Base-by-base conservation (phyloP, 305 asterid species). In the Plantago coronopus region DNA sequence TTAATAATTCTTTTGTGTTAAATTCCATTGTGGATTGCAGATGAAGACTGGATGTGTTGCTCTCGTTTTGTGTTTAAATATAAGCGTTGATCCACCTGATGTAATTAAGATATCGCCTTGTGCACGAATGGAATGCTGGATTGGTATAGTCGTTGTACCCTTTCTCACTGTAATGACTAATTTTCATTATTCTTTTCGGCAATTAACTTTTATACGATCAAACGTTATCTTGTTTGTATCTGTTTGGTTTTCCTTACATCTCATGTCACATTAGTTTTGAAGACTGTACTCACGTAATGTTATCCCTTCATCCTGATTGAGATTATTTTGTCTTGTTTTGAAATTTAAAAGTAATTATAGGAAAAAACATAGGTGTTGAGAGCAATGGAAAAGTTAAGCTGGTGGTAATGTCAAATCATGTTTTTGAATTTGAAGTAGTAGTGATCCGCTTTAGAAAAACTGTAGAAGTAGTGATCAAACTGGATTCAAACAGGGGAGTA, bases 121-220 rank as follows among this genome's bases (percentile, higher is more conserved):
- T 82, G 97, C 99, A 48, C 87, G 99, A 61, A 85, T 93, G 95
- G 99, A 93, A 73, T 93, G 97, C 81, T 93, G 97, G 99, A 90
- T 89, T 50, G 99, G 99, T 93, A 80, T 69, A 63, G 48, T 64
- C 71, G 45, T 64, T 59, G 55, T 61, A 62, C 60, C 59, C 66
- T 64, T 49, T 59, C 23, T 77, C 46, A 67, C 47, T 13, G 42
- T 66, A 42, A 53, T 43, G 57, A 40, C 47, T 54, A 5, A 22
- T 54, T 69, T 63, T 8, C 42, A 34, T 3, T 10, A 13, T 34
- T 34, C 45, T 66, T 18, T 72, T 51, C 67, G 25, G 22, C 31
- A 31, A 58, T 19, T 14, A n/a, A 5, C 18, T 50, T 50, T 53
- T 53, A 17, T 17, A 25, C n/a, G 27, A 48, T 48, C 54, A 48